Evolutionary conservation across 2,329 filamentous ascomycete species (phyloP), one percentile per base, ranked within the genome.

Genomic region (Colletotrichum tropicicola): DNA sequence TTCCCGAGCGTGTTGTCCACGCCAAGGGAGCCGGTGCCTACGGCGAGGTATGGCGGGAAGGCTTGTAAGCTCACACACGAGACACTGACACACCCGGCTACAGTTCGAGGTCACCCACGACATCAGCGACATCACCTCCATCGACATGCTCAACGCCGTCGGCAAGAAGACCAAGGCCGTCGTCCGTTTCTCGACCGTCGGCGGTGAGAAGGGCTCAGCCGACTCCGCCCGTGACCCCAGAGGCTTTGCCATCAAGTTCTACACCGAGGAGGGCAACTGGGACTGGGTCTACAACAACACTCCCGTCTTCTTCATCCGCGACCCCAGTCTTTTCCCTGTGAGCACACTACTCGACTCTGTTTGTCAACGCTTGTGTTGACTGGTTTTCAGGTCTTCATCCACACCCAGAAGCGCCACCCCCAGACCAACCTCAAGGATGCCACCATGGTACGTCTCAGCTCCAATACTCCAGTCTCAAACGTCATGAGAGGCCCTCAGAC

Each of bases 231-330:
- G 91, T 64, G 91, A 94, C 69, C 90, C 90, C 9, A 83, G 90
- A 71, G 91, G 91, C 0, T 93, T 93, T 71, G 85, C 89, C 1
- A 53, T 91, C 71, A 92, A 92, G 79, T 90, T 92, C 78, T 86
- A 90, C 63, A 92, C 90, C 0, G 85, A 89, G 8, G 86, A 92
- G 72, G 90, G 90, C 51, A 92, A 80, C 44, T 92, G 87, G 86
- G 91, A 93, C 73, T 88, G 89, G 83, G 90, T 92, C 23, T 90
- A 87, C 75, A 92, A 92, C 80, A 93, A 93, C 78, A 93, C 90
- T 0, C 91, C 91, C 2, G 83, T 93, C 25, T 94, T 94, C 83
- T 93, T 94, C 82, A 72, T 93, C 23, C 85, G 91, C 44, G 91
- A 93, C 70, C 90, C 91, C 3, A 84, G 86, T 72, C 92, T 93